These are phyloP conservation scores for Hygrocybe punicea DNA, from an alignment of 768 basidiomycete genomes.

Conservation along the genomic window DNA sequence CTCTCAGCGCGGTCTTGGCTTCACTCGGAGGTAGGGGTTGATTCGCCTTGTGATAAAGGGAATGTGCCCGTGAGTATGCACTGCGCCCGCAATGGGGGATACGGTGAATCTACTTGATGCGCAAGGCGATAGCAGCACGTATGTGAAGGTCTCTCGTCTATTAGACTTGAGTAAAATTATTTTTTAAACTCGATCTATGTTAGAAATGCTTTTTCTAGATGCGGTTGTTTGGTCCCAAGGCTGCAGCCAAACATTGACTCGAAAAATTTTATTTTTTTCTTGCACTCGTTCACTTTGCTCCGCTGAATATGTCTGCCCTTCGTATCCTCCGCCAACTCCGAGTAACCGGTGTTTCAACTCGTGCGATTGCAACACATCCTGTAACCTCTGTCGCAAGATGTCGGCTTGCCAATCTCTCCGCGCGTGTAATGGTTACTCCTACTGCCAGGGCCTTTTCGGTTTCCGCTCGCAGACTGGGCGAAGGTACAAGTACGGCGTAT, in stretches of 20 bases:
- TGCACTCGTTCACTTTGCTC: constrained; percentile 8
- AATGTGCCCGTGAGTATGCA: too few species aligned
- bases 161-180: too few species aligned
- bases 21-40: too few species aligned
- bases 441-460: constrained; percentile 44
- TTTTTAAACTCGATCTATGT: too few species aligned
- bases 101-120: too few species aligned
- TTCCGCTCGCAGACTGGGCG: constrained; percentile 42
- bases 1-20: too few species aligned
- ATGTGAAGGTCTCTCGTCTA: too few species aligned
- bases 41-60: too few species aligned
- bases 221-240: neutral
- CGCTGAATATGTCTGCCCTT: constrained; percentile 62
- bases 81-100: too few species aligned
- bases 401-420: constrained; percentile 26
- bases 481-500: constrained; percentile 45
- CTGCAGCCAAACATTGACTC: constrained; percentile 2
- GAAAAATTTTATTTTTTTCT: neutral
- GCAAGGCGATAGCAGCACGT: too few species aligned
- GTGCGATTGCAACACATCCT: constrained; percentile 33
- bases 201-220: too few species aligned
- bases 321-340: constrained; percentile 56
- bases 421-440: constrained; percentile 21
- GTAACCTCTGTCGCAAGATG: constrained; percentile 24
- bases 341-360: constrained; percentile 40